phyloP scores from a whole-genome alignment of 2,329 filamentous ascomycete genomes.

The Pseudogymnoascus sp. region DNA sequence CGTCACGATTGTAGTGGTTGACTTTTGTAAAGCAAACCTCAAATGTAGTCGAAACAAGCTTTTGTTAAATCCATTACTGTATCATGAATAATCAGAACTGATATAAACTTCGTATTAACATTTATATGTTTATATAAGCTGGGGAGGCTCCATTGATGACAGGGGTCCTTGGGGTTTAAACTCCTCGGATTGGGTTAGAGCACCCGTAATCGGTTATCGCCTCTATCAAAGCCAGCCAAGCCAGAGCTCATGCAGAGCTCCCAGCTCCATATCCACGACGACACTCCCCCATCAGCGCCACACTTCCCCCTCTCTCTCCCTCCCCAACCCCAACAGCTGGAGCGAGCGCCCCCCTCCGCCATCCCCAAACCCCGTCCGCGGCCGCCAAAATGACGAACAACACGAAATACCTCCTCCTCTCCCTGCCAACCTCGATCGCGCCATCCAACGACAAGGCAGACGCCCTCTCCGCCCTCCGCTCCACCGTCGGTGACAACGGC shows the following conservation, averaged over 20 bases:
- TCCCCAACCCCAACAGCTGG: neutral
- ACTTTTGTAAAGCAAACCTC: neutral
- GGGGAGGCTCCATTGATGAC: neutral
- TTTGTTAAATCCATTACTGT: neutral
- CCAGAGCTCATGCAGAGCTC: constrained; percentile 3
- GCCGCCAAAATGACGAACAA: constrained; percentile 1
- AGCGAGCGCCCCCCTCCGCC: neutral
- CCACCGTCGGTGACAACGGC: constrained; percentile 69
- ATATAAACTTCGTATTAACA: neutral
- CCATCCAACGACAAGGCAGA: constrained; percentile 73
- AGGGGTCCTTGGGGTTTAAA: neutral
- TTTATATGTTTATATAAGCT: constrained; percentile 3
- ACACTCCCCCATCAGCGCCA: neutral
- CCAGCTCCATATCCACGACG: neutral
- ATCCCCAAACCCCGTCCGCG: neutral
- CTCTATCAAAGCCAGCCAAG: constrained; percentile 2
- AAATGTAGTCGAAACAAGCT: neutral
- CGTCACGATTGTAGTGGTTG: neutral
- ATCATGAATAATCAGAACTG: neutral
- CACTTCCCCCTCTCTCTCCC: neutral
- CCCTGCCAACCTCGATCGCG: constrained; percentile 79
- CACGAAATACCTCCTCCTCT: constrained; percentile 75
- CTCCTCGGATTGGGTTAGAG: constrained; percentile 4
- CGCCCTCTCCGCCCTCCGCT: constrained; percentile 66
- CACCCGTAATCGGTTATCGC: constrained; percentile 4